Evolutionary conservation across 2,329 filamentous ascomycete genomes (phyloP).

Genomic region (Cryphonectria naterciae): DNA sequence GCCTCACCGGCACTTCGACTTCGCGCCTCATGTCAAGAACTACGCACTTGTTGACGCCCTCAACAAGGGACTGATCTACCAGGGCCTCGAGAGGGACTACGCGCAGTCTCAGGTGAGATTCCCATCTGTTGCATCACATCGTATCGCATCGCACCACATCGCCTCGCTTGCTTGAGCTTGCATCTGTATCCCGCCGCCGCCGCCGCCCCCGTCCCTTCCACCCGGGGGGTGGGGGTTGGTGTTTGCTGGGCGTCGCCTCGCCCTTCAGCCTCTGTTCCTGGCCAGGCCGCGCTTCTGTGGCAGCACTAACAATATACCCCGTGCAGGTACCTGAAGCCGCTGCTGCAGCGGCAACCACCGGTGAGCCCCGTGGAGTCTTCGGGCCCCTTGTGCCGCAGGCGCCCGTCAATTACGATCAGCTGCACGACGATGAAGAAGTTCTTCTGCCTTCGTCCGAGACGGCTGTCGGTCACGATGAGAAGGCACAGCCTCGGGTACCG

Average conservation of each 20-base stretch:
- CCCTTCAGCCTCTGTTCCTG: slow-evolving; percentile 24
- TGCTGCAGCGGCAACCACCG: slow-evolving; percentile 50
- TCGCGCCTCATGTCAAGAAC: slow-evolving; percentile 67
- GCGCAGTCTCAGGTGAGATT: slow-evolving; percentile 52
- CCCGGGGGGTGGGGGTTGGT: background rate
- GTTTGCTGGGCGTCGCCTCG: slow-evolving; percentile 3
- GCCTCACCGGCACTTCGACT: slow-evolving; percentile 65
- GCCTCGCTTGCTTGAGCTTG: background rate
- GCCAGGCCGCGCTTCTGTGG: slow-evolving; percentile 28
- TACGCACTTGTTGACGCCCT: slow-evolving; percentile 66
- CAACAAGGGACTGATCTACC: slow-evolving; percentile 66
- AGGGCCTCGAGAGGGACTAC: slow-evolving; percentile 61
- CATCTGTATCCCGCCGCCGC: background rate
- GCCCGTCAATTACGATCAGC: slow-evolving; percentile 44
- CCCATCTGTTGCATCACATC: slow-evolving; percentile 16
- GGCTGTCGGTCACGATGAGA: slow-evolving; percentile 4
- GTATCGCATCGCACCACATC: background rate
- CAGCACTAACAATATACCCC: slow-evolving; percentile 45
- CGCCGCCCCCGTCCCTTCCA: slow-evolving; percentile 5
- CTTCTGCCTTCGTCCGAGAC: slow-evolving; percentile 23
- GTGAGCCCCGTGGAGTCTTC: slow-evolving; percentile 57
- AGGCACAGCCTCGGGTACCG: background rate
- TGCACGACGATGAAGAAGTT: slow-evolving; percentile 41
- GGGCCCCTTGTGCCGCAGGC: slow-evolving; percentile 56
- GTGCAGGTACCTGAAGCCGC: slow-evolving; percentile 56